Evolutionary conservation across 1,284 basidiomycete genomes (phyloP).

Genomic region (Peniophora sp.): DNA sequence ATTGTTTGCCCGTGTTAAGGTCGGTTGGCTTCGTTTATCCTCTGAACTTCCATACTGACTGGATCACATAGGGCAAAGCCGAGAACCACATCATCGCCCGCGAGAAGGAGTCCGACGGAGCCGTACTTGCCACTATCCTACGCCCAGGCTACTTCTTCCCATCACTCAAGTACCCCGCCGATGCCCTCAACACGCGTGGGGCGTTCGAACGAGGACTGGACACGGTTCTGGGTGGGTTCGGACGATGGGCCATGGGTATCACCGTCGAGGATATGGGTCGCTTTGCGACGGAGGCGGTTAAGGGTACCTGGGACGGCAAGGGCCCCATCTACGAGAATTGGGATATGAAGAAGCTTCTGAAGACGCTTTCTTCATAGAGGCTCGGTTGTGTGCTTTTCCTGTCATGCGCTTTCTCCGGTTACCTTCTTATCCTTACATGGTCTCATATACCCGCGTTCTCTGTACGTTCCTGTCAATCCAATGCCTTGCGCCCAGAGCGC

Average conservation of each 20-base stretch:
- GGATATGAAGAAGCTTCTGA: conserved; percentile 9
- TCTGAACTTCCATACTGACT: background rate
- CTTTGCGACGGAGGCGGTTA: conserved; percentile 10
- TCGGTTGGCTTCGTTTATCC: conserved; percentile 7
- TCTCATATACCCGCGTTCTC: too few relatives aligned
- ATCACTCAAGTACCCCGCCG: conserved; percentile 18
- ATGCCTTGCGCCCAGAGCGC: too few relatives aligned
- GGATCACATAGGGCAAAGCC: conserved; percentile 15
- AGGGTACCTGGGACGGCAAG: conserved; percentile 10
- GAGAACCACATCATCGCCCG: conserved; percentile 16
- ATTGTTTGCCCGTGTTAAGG: conserved; percentile 27
- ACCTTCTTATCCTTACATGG: too few relatives aligned
- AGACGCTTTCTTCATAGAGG: background rate
- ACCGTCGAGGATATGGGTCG: conserved; percentile 6
- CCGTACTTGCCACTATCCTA: conserved; percentile 15
- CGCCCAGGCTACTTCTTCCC: conserved; percentile 26
- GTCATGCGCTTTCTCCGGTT: too few relatives aligned
- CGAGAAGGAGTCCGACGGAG: conserved; percentile 7
- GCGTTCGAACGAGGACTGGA: conserved; percentile 10
- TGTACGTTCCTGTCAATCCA: too few relatives aligned
- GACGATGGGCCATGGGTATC: conserved; percentile 1
- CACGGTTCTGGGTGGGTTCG: conserved; percentile 3
- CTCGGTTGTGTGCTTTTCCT: too few relatives aligned
- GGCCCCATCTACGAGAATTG: conserved; percentile 8
- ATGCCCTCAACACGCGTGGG: conserved; percentile 20